Conservation (phyloP, 352 stramenopile species). For the Globisporangium apiculatum region DNA sequence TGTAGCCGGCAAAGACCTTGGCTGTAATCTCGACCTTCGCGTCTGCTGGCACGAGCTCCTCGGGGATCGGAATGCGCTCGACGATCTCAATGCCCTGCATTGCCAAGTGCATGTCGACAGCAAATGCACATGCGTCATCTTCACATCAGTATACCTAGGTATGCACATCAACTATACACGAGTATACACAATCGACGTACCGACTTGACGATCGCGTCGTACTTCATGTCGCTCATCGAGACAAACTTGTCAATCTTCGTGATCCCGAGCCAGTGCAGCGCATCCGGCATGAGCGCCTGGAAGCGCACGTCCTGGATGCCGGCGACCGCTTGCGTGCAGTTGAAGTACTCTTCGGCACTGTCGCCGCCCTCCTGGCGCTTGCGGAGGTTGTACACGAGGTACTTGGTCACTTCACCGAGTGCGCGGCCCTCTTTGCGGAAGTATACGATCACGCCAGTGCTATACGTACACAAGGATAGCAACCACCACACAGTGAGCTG, state of each 20-base stretch:
- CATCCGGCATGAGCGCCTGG: constrained; percentile 98
- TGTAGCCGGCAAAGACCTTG: constrained; percentile 93
- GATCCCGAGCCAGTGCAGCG: constrained; percentile 98
- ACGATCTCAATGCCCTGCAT: constrained; percentile 96
- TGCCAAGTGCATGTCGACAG: no score
- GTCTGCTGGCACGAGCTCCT: constrained; percentile 96
- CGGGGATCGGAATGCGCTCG: constrained; percentile 97
- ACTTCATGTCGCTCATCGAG: constrained; percentile 99
- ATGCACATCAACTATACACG: no score
- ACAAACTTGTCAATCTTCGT: constrained; percentile 93
- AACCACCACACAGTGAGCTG: background rate
- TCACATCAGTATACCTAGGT: no score
- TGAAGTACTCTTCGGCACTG: constrained; percentile 97
- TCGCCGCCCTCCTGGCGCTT: constrained; percentile 98
- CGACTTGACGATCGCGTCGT: constrained; percentile 97
- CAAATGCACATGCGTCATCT: no score
- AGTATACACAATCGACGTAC: constrained; percentile 23
- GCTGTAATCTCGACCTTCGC: constrained; percentile 98
- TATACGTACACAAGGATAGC: constrained; percentile 14
- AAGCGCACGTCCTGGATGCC: constrained; percentile 98
- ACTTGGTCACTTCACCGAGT: constrained; percentile 98
- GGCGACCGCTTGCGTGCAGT: constrained; percentile 97
- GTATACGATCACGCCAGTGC: constrained; percentile 96
- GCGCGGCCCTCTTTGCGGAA: constrained; percentile 98
- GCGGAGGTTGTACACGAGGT: constrained; percentile 99